Conservation (phyloP, 495 filamentous ascomycete genomes). For the Amphirosellinia nigrospora region DNA sequence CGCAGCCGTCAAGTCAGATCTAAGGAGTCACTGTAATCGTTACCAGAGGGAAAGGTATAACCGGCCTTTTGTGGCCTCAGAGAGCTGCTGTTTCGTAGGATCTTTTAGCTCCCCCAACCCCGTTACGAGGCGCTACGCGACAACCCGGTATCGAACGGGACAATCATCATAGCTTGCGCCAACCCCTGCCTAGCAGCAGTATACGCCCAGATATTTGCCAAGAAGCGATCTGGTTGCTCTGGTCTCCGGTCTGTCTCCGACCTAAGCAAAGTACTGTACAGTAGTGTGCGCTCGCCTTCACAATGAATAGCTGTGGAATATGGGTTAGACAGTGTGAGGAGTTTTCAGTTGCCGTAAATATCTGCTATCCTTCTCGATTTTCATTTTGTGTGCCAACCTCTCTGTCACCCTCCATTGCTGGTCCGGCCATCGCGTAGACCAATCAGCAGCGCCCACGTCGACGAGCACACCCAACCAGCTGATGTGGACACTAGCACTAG, state of each 20-base stretch:
- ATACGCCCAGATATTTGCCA: slow-evolving; percentile 5
- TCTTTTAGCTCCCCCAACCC: slow-evolving; percentile 26
- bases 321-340: slow-evolving; percentile 18
- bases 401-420: slow-evolving; percentile 39
- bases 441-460: slow-evolving; percentile 43
- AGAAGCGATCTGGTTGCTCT: slow-evolving; percentile 8
- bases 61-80: background rate
- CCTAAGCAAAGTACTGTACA: background rate
- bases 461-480: slow-evolving; percentile 38
- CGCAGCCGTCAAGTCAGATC: background rate
- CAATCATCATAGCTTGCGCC: slow-evolving; percentile 1
- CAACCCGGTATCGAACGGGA: background rate
- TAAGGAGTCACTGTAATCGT: background rate
- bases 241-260: slow-evolving; percentile 23
- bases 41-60: background rate
- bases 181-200: slow-evolving; percentile 2
- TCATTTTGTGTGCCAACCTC: slow-evolving; percentile 38
- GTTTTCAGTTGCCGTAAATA: background rate
- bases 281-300: background rate
- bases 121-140: slow-evolving; percentile 22
- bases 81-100: background rate
- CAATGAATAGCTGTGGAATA: background rate
- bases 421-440: slow-evolving; percentile 34
- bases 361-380: background rate
- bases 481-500: slow-evolving; percentile 28